phyloP scores from a whole-genome alignment of 352 stramenopile species.

The Phytophthora multivora region DNA sequence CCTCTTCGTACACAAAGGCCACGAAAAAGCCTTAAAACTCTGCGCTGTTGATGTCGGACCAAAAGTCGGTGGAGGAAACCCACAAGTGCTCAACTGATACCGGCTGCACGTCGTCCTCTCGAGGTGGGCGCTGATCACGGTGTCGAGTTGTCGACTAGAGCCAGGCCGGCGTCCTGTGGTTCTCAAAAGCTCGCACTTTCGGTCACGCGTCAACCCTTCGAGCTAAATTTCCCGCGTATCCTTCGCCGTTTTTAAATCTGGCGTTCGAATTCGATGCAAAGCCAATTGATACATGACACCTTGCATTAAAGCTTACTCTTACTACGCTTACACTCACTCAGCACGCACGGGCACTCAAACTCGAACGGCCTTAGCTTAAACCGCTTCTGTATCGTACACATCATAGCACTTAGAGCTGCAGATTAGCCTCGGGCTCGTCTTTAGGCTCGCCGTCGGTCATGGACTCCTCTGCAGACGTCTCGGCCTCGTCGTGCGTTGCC shows the following conservation, averaged over 20 bases:
- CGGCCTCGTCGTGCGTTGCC: conserved; percentile 27
- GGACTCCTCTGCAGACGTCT: conserved; percentile 41
- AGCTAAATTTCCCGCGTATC: not conserved
- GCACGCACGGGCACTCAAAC: conserved; percentile 28
- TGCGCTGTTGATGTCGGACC: conserved; percentile 9
- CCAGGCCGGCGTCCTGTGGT: conserved; percentile 16
- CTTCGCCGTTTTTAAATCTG: not conserved
- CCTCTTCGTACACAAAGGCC: no score
- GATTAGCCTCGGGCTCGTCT: conserved; percentile 25
- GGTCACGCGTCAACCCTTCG: not conserved
- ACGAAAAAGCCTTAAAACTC: not conserved
- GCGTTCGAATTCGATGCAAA: conserved; percentile 1
- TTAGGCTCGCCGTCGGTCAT: conserved; percentile 31
- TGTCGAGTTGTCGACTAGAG: conserved; percentile 5
- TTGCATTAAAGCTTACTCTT: conserved; percentile 38
- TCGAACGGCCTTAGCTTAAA: not conserved
- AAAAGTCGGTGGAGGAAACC: not conserved
- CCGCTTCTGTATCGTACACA: conserved; percentile 23
- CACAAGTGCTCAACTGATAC: conserved; percentile 9
- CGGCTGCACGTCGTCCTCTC: conserved; percentile 13
- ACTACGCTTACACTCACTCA: conserved; percentile 36
- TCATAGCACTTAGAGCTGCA: conserved; percentile 21
- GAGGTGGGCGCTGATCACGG: conserved; percentile 1
- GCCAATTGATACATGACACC: conserved; percentile 14
- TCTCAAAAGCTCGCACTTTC: not conserved